Base-by-base conservation (phyloP, 2,329 filamentous ascomycete genomes). In the Pseudogymnoascus destructans region DNA sequence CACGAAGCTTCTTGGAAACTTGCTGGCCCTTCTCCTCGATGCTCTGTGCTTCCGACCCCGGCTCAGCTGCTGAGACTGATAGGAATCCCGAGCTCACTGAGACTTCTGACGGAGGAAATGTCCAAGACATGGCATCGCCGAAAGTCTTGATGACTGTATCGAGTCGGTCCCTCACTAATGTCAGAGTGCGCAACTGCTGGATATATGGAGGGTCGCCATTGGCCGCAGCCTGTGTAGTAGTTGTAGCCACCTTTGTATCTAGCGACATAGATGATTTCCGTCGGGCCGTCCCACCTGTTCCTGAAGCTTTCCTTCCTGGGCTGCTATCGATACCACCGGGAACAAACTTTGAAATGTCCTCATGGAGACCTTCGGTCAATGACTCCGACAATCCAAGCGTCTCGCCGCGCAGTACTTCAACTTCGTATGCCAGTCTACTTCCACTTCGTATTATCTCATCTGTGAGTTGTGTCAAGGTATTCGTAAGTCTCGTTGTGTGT, bases 81-180 rank as follows among this genome's bases (percentile, higher is more conserved):
- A 96, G 82, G 67, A 96, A 90, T 0, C 87, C 90, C 0, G 89
- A 92, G 49, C 85, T 81, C 59, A 95, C 81, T 0, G 87, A 92
- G 10, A 91, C 73, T 68, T 95, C 90, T 0, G 88, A 95, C 0
- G 92, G 91, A 0, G 92, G 89, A 55, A 96, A 82, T 0, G 89
- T 86, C 79, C 95, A 97, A 65, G 95, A 86, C 88, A 97, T 95
- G 30, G 93, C 92, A 65, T 95, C 86, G 38, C 91, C 92, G 70
- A 98, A 98, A 0, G 85, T 86, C 70, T 88, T 87, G 67, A 97
- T 90, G 21, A 97, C 91, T 1, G 84, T 80, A 63, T 97, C 91
- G 13, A 98, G 79, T n/a, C 90, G 86, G 1, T 81, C 74, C 56
- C 91, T 87, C 25, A 97, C 89, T 40, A 86, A 79, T 3, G 86